Percentiles rank a stretch among this genome's conserved stretches.
phyloP scores from a whole-genome alignment of 129 eudicot species.

The Ambrosia trifida region DNA sequence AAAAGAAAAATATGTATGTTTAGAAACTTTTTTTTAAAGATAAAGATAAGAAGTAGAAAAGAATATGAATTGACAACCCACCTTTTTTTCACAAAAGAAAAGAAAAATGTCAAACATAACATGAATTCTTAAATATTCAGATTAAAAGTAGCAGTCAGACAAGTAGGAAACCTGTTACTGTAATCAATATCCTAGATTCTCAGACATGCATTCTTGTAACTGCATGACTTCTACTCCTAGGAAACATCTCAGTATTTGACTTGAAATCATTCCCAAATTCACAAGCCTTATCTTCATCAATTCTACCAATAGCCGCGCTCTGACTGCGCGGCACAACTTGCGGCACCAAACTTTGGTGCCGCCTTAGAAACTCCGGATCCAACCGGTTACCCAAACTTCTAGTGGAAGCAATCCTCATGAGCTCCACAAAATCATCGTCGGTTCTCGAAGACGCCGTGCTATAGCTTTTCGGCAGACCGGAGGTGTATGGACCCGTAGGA shows the following conservation, averaged over 20 bases:
- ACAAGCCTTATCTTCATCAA: constrained; percentile 55
- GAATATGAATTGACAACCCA: constrained; percentile 3
- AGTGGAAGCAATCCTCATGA: constrained; percentile 52
- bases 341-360: constrained; percentile 15
- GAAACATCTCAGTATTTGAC: constrained; percentile 29
- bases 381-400: constrained; percentile 25
- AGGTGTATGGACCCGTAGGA: constrained; percentile 26
- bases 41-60: neutral
- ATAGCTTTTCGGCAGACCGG: constrained; percentile 49
- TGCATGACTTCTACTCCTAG: constrained; percentile 51
- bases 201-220: constrained; percentile 31
- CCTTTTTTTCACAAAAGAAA: neutral
- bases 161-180: constrained; percentile 16
- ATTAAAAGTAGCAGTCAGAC: neutral
- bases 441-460: constrained; percentile 32
- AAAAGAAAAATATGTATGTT: no score
- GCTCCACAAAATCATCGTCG: constrained; percentile 45
- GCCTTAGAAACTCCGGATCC: constrained; percentile 32
- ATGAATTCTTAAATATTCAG: neutral
- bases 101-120: neutral
- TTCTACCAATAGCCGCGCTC: constrained; percentile 53
- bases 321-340: constrained; percentile 37
- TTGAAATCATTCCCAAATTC: constrained; percentile 40
- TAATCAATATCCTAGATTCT: constrained; percentile 10
- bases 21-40: neutral